A percentile compares a stretch with the other conserved stretches of the same genome.
These are phyloP conservation scores for Chlorokybus atmophyticus DNA, from an alignment of 139 green algal species.

Conservation along the genomic window DNA sequence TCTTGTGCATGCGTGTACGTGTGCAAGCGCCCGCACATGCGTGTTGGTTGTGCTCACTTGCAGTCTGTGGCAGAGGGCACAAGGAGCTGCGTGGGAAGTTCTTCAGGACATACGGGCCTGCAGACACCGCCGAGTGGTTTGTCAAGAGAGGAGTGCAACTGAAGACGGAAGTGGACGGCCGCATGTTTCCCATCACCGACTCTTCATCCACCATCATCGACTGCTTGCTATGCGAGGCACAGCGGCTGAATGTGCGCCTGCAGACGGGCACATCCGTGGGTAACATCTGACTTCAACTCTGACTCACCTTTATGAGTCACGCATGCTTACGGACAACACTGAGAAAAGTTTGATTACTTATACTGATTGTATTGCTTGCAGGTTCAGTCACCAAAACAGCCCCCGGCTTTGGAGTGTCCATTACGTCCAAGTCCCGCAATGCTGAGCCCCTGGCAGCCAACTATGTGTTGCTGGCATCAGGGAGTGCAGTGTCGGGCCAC, in stretches of 20 bases:
- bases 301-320: not conserved
- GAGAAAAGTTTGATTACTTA: no score
- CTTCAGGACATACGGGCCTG: conserved; percentile 20
- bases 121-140: conserved; percentile 29
- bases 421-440: no score
- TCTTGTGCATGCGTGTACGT: no score
- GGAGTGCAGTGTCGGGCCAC: conserved; percentile 9
- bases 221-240: conserved; percentile 20
- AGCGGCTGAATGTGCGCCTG: conserved; percentile 3
- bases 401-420: no score
- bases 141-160: conserved; percentile 18
- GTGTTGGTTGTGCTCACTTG: no score
- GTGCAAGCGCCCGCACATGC: no score
- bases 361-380: no score
- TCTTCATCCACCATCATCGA: conserved; percentile 24
- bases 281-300: not conserved
- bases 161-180: conserved; percentile 27
- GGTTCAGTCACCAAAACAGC: no score
- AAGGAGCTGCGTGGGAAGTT: conserved; percentile 23
- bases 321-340: no score
- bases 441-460: conserved; percentile 4
- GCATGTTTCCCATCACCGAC: conserved; percentile 31
- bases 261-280: not conserved
- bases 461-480: conserved; percentile 12
- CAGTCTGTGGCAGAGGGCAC: no score